Conservation (phyloP, 495 filamentous ascomycete species). For the Neurospora sp. region DNA sequence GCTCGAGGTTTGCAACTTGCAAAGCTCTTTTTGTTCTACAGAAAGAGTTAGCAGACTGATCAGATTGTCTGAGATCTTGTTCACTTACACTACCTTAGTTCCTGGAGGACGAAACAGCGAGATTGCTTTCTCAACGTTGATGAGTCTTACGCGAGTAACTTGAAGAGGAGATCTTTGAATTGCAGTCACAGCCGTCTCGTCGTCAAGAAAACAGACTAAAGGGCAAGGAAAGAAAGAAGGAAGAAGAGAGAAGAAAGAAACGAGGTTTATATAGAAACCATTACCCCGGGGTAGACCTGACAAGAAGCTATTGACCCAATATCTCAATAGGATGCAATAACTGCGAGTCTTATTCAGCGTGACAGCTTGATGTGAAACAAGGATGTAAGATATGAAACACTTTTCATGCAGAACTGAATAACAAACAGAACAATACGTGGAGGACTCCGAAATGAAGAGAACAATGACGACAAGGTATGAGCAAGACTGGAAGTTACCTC, state of each 20-base stretch:
- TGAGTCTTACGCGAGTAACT: not conserved
- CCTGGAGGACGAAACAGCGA: not conserved
- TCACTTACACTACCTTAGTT: not conserved
- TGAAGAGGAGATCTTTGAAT: not conserved
- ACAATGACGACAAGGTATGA: too few relatives aligned
- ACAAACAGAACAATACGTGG: not conserved
- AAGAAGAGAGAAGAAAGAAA: not conserved
- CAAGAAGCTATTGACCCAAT: not conserved
- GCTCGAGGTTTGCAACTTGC: not conserved
- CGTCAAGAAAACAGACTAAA: not conserved
- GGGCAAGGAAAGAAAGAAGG: not conserved
- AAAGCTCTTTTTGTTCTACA: not conserved
- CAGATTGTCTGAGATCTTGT: not conserved
- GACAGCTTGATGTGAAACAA: not conserved
- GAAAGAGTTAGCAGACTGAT: not conserved
- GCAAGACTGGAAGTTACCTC: too few relatives aligned
- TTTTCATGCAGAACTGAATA: not conserved
- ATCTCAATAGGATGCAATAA: not conserved
- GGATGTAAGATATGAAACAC: not conserved
- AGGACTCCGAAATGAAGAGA: too few relatives aligned
- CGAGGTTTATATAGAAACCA: not conserved
- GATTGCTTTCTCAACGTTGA: not conserved
- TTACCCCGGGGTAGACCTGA: not conserved
- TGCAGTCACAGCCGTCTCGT: not conserved
- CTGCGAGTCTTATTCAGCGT: not conserved